Percentiles rank a stretch among this genome's conserved stretches.
phyloP scores from a whole-genome alignment of 208 protist species.

The Endotrypanum monterogeii region DNA sequence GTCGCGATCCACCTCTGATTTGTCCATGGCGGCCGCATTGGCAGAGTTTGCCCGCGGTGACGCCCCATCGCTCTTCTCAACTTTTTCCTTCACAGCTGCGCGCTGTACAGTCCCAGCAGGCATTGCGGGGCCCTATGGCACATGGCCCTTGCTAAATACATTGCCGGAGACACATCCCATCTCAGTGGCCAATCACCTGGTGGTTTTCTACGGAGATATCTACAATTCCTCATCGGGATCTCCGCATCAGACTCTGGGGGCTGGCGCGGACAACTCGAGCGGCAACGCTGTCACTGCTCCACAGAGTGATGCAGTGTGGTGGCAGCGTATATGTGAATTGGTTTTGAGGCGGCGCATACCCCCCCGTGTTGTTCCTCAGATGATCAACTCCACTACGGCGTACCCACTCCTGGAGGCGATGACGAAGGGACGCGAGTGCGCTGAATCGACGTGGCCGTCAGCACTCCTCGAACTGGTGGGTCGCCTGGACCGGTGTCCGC shows the following conservation, averaged over 20 bases:
- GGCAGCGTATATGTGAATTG: constrained; percentile 37
- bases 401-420: constrained; percentile 63
- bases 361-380: constrained; percentile 30
- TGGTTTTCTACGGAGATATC: constrained; percentile 19
- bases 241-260: not conserved
- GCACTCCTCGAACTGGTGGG: constrained; percentile 63
- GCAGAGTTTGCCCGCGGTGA: constrained; percentile 11
- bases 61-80: constrained; percentile 11
- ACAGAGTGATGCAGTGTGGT: constrained; percentile 17
- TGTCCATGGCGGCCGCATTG: not conserved
- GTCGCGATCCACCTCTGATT: too few species aligned
- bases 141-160: constrained; percentile 28
- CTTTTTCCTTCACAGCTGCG: constrained; percentile 11
- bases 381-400: constrained; percentile 51
- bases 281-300: not conserved
- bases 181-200: constrained; percentile 27
- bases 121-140: not conserved
- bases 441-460: constrained; percentile 44
- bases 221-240: constrained; percentile 1
- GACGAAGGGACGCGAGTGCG: constrained; percentile 43
- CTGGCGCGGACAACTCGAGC: not conserved
- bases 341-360: constrained; percentile 43
- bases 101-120: not conserved
- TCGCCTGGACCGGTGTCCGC: constrained; percentile 50
- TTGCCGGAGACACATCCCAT: constrained; percentile 34